These are phyloP conservation scores for Skeletonema grethae DNA, from an alignment of 108 stramenopile genomes.

Conservation along the genomic window DNA sequence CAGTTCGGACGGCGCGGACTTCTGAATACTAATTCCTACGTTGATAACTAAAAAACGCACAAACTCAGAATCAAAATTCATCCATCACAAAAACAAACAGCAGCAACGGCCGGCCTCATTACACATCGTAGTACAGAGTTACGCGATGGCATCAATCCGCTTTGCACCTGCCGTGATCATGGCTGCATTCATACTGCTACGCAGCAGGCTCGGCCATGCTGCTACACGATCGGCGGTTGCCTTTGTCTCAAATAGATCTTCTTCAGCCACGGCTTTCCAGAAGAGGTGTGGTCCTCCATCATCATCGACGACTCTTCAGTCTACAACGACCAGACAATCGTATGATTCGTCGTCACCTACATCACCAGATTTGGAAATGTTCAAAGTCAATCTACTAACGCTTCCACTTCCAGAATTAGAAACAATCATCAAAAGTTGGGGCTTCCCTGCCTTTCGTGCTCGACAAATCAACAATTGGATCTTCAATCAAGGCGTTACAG, in stretches of 20 bases:
- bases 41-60: too few species aligned
- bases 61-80: too few species aligned
- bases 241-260: neutral
- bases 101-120: too few species aligned
- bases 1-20: too few species aligned
- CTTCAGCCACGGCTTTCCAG: neutral
- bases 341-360: neutral
- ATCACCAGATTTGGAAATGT: constrained; percentile 6
- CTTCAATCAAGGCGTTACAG: constrained; percentile 70
- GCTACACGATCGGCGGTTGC: neutral
- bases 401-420: constrained; percentile 63
- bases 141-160: neutral
- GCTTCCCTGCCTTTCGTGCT: constrained; percentile 85
- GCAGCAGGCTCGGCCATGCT: neutral
- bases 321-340: neutral
- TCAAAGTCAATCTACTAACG: constrained; percentile 66
- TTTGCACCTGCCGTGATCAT: neutral
- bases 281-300: neutral
- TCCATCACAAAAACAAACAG: too few species aligned
- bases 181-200: neutral
- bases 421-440: constrained; percentile 57
- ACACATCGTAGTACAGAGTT: neutral
- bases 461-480: constrained; percentile 88
- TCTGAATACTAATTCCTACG: too few species aligned
- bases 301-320: neutral